Evolutionary conservation across 2,329 filamentous ascomycete genomes (phyloP).

Genomic region (Alternaria ventricosa): DNA sequence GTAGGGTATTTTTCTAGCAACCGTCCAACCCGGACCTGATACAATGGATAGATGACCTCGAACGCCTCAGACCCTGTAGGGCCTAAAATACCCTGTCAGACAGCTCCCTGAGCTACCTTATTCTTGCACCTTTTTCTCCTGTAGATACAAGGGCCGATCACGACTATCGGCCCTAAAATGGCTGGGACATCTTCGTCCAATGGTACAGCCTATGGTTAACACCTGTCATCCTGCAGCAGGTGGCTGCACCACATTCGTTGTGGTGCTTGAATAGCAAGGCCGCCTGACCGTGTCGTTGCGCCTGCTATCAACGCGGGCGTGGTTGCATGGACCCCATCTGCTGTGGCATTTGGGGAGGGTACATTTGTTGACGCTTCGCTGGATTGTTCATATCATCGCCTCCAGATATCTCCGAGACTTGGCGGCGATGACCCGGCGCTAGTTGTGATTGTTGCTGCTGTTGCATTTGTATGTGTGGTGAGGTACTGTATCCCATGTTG

Average conservation of each 20-base stretch:
- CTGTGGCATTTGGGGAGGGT: constrained; percentile 52
- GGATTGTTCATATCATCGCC: constrained; percentile 59
- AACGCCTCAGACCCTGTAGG: constrained; percentile 8
- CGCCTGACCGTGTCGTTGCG: not conserved
- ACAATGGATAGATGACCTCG: not conserved
- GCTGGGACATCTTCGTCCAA: not conserved
- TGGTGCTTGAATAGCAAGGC: not conserved
- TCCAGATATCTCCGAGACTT: constrained; percentile 67
- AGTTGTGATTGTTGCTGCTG: constrained; percentile 35
- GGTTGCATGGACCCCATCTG: constrained; percentile 60
- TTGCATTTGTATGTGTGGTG: constrained; percentile 49
- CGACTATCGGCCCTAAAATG: not conserved
- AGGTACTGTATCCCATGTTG: constrained; percentile 48
- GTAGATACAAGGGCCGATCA: constrained; percentile 10
- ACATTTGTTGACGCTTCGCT: constrained; percentile 66
- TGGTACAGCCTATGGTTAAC: not conserved
- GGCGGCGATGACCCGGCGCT: constrained; percentile 56
- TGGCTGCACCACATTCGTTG: not conserved
- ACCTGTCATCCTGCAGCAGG: not conserved
- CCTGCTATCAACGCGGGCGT: constrained; percentile 48
- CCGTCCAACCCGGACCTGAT: constrained; percentile 5
- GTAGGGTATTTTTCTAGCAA: constrained; percentile 16
- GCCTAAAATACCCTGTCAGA: constrained; percentile 1
- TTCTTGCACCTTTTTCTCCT: constrained; percentile 1
- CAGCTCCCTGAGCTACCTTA: constrained; percentile 1